Evolutionary conservation across 2,329 filamentous ascomycete species (phyloP).

Genomic region (Phialophora chinensis): DNA sequence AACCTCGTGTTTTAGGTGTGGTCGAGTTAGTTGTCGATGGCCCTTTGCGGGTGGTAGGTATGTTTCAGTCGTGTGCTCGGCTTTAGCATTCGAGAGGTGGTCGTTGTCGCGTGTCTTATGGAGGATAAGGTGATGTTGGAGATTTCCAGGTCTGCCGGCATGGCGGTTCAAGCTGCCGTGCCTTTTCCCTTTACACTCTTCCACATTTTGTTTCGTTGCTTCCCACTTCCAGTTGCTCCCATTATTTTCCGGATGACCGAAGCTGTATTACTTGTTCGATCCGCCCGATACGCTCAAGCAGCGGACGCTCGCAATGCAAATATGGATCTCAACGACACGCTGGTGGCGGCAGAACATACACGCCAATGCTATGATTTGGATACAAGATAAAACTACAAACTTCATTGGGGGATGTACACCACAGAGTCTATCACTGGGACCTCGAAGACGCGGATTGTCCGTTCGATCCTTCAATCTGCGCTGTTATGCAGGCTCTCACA

Average conservation of each 20-base stretch:
- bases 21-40: background rate
- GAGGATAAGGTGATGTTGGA: background rate
- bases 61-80: background rate
- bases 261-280: slow-evolving; percentile 24
- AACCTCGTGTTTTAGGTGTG: background rate
- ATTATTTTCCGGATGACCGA: slow-evolving; percentile 2
- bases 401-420: slow-evolving; percentile 34
- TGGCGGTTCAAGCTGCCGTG: background rate
- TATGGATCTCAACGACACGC: slow-evolving; percentile 37
- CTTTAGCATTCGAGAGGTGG: background rate
- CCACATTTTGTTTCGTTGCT: no score
- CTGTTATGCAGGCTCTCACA: slow-evolving; percentile 6
- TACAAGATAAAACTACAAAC: slow-evolving; percentile 16
- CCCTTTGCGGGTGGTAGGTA: background rate
- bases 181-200: no score
- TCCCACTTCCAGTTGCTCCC: background rate
- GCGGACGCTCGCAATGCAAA: slow-evolving; percentile 18
- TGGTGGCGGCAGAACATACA: slow-evolving; percentile 38
- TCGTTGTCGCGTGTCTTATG: background rate
- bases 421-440: slow-evolving; percentile 24
- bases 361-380: slow-evolving; percentile 38
- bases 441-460: slow-evolving; percentile 33
- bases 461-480: slow-evolving; percentile 23
- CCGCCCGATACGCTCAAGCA: slow-evolving; percentile 13
- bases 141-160: background rate